Conservation (phyloP, 1,139 yeast genomes). For the Geotrichum europaeum region DNA sequence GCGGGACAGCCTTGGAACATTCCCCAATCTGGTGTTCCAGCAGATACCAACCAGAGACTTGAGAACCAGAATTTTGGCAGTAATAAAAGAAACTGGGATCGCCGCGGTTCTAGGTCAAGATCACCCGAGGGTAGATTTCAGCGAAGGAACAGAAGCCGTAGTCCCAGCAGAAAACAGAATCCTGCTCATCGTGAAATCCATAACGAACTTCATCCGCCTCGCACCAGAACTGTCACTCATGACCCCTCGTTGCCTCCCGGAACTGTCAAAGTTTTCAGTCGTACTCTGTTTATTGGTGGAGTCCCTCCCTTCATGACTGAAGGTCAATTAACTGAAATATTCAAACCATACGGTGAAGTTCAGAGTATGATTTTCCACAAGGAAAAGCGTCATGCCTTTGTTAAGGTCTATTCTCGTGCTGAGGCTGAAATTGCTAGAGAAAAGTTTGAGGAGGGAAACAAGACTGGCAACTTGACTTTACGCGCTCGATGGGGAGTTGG, state of each 20-base stretch:
- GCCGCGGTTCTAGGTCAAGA: constrained; percentile 45
- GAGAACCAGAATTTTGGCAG: constrained; percentile 3
- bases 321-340: constrained; percentile 49
- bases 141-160: constrained; percentile 28
- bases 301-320: constrained; percentile 81
- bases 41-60: neutral
- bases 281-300: constrained; percentile 93
- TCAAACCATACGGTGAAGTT: constrained; percentile 89
- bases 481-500: constrained; percentile 98
- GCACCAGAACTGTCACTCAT: constrained; percentile 58
- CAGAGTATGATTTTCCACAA: constrained; percentile 84
- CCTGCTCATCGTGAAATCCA: constrained; percentile 38
- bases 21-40: constrained; percentile 7
- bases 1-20: constrained; percentile 19
- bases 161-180: constrained; percentile 25
- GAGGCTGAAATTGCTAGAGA: constrained; percentile 75
- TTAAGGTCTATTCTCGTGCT: constrained; percentile 87
- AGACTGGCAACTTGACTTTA: constrained; percentile 50
- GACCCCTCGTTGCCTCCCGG: constrained; percentile 75
- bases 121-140: constrained; percentile 42
- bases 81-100: constrained; percentile 29
- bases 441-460: constrained; percentile 46
- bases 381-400: constrained; percentile 92
- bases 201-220: constrained; percentile 23
- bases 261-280: constrained; percentile 71